phyloP scores from a whole-genome alignment of 139 green algal genomes.

The Haematococcus sp. region DNA sequence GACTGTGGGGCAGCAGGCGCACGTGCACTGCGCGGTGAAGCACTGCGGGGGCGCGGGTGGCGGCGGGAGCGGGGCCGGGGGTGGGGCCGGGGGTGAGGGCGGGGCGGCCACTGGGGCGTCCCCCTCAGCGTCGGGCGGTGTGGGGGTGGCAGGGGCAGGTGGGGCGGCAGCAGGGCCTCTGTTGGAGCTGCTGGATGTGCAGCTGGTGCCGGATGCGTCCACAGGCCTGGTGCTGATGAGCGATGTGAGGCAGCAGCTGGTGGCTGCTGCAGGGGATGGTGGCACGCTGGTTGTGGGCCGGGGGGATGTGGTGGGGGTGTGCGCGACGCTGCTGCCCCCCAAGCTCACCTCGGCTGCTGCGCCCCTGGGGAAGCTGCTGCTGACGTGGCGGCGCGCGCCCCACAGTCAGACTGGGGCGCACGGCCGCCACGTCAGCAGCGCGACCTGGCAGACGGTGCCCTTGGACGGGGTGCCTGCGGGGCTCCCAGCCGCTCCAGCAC shows the following conservation, averaged over 20 bases:
- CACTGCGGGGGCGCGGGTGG: neutral
- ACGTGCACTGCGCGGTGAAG: neutral
- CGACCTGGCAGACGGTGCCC: neutral
- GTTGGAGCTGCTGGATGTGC: conserved; percentile 36
- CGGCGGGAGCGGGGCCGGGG: neutral
- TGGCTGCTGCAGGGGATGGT: neutral
- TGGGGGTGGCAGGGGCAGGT: neutral
- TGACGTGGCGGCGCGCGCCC: conserved; percentile 33
- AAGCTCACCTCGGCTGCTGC: conserved; percentile 2
- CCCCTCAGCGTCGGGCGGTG: neutral
- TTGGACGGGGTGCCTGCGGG: neutral
- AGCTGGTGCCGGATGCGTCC: conserved; percentile 16
- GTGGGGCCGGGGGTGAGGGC: neutral
- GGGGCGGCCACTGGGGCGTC: neutral
- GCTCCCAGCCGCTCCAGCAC: no score
- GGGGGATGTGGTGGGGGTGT: conserved; percentile 32
- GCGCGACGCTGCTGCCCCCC: conserved; percentile 38
- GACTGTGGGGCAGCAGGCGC: neutral
- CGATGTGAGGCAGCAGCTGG: conserved; percentile 37
- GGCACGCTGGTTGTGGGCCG: neutral
- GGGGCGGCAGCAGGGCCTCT: conserved; percentile 5
- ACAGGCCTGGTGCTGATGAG: conserved; percentile 29
- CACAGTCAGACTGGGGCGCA: no score
- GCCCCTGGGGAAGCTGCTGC: conserved; percentile 32
- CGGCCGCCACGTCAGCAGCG: neutral